phyloP scores from a whole-genome alignment of 1,139 yeast genomes.

The Geotrichum klebahnii region DNA sequence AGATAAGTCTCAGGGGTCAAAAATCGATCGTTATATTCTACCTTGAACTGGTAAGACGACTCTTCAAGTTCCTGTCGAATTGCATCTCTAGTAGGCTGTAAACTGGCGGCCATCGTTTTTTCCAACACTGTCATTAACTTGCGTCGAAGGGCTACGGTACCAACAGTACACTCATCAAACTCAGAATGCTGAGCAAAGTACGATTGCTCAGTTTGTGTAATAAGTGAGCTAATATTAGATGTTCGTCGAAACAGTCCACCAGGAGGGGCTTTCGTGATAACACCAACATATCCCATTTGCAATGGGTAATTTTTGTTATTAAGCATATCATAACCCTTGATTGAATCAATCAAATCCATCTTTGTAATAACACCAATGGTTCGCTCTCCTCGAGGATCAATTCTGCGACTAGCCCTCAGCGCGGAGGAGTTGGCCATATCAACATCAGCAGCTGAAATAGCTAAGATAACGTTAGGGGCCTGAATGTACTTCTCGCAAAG shows the following conservation, averaged over 20 bases:
- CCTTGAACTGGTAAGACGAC: constrained; percentile 86
- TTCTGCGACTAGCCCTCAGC: constrained; percentile 81
- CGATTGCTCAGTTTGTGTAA: constrained; percentile 44
- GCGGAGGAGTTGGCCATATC: constrained; percentile 97
- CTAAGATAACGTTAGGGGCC: constrained; percentile 88
- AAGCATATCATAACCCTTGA: constrained; percentile 62
- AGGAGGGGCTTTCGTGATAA: constrained; percentile 73
- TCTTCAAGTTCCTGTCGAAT: constrained; percentile 92
- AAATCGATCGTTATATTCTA: constrained; percentile 90
- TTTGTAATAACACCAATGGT: constrained; percentile 96
- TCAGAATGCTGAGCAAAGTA: constrained; percentile 56
- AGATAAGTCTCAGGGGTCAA: constrained; percentile 90
- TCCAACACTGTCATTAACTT: constrained; percentile 85
- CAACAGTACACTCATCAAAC: constrained; percentile 67
- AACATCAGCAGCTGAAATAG: constrained; percentile 96
- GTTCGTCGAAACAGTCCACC: constrained; percentile 36
- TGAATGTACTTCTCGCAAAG: constrained; percentile 82
- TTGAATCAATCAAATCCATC: constrained; percentile 80
- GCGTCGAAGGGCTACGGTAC: constrained; percentile 70
- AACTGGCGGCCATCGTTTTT: constrained; percentile 81
- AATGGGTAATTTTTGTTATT: constrained; percentile 81
- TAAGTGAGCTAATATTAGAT: constrained; percentile 34
- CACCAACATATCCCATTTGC: constrained; percentile 96
- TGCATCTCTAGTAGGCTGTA: constrained; percentile 80
- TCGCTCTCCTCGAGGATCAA: constrained; percentile 91